Conservation (phyloP, 2,329 filamentous ascomycete species). For the Xylariaceae sp. region DNA sequence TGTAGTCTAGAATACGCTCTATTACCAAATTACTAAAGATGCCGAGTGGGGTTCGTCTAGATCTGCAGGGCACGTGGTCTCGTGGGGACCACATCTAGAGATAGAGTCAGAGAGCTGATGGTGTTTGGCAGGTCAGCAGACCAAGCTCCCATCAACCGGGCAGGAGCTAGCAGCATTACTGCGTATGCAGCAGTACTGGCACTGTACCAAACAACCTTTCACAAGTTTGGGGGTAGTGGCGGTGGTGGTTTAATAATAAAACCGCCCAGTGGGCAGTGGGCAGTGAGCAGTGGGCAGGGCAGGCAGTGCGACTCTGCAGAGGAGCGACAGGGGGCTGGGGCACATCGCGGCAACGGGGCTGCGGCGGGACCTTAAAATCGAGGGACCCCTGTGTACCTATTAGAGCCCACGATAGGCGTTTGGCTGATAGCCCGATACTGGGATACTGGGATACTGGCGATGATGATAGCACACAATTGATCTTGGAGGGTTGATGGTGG, state of each 20-base stretch:
- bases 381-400: conserved; percentile 15
- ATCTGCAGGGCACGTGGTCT: conserved; percentile 29
- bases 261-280: too few species aligned
- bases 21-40: too few species aligned
- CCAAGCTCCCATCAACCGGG: conserved; percentile 17
- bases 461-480: conserved; percentile 1
- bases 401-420: conserved; percentile 8
- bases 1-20: too few species aligned
- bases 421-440: conserved; percentile 16
- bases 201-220: too few species aligned
- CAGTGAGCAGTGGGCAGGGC: too few species aligned
- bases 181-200: conserved; percentile 14
- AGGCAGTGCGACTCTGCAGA: too few species aligned
- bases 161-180: conserved; percentile 13
- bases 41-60: conserved; percentile 9
- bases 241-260: too few species aligned
- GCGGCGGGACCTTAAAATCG: conserved; percentile 9
- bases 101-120: conserved; percentile 26
- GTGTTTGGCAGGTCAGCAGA: conserved; percentile 28
- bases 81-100: conserved; percentile 12
- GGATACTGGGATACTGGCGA: background rate
- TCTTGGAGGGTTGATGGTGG: conserved; percentile 8
- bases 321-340: too few species aligned
- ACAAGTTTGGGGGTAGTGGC: too few species aligned
- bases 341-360: conserved; percentile 18